Evolutionary conservation across 2,329 filamentous ascomycete genomes (phyloP).

Genomic region (Ceratocystis diversiconidia): DNA sequence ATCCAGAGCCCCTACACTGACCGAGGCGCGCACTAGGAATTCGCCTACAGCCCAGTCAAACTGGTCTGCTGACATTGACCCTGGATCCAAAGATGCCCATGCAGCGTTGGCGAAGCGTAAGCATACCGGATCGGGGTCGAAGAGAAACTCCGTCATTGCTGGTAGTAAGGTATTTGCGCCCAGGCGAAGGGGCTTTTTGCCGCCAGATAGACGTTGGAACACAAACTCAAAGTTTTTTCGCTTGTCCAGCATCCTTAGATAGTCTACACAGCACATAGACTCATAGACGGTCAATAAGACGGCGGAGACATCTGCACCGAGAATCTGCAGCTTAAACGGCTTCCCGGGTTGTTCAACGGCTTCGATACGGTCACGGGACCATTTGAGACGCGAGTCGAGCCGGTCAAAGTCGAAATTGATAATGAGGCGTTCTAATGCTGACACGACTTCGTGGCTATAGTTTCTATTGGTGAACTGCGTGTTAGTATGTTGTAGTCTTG

Average conservation of each 20-base stretch:
- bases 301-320: constrained; percentile 36
- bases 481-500: background rate
- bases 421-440: constrained; percentile 40
- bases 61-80: constrained; percentile 50
- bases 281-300: constrained; percentile 77
- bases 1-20: constrained; percentile 41
- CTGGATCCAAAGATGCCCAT: constrained; percentile 51
- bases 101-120: constrained; percentile 53
- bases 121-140: constrained; percentile 52
- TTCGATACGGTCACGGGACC: constrained; percentile 28
- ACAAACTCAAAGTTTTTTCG: constrained; percentile 60
- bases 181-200: constrained; percentile 64
- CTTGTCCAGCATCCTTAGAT: constrained; percentile 45
- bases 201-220: constrained; percentile 61
- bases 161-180: constrained; percentile 59
- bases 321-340: constrained; percentile 32
- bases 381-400: constrained; percentile 45
- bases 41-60: constrained; percentile 82
- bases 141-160: constrained; percentile 73
- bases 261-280: constrained; percentile 68
- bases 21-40: constrained; percentile 53
- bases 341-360: constrained; percentile 10
- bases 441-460: constrained; percentile 38
- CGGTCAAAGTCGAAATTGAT: constrained; percentile 46
- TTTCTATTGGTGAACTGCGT: constrained; percentile 22